Base-by-base conservation (phyloP, 371 early-diverging fungal genomes). In the Synchytrium microbalum region DNA sequence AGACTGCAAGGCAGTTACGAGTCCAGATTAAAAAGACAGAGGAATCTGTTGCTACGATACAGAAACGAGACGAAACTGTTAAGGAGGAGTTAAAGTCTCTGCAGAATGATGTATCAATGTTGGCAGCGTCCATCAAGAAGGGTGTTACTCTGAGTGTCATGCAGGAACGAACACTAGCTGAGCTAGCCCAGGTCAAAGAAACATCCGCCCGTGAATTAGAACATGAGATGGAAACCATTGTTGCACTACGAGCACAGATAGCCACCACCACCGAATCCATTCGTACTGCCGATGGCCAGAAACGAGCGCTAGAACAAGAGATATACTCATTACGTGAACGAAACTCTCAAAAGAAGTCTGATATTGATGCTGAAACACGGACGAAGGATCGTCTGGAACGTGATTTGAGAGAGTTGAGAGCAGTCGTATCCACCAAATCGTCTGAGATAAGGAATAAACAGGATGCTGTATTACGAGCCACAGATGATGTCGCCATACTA, bases 301-400 rank as follows among this genome's bases (percentile, higher is more conserved):
- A 78, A 61, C 67, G 76, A n/a, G 73, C 74, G 3, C 57, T 78
- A 2, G 82, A 82, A 54, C 70, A 69, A 24, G 77, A 79, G 30
- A 82, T 80, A 24, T 77, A 74, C 59, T 67, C 71, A 19, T 66
- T 81, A 26, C 75, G 78, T 54, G 80, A 82, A n/a, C 62, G 72
- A 59, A 77, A 77, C 58, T 69, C 76, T 16, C 54, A 61, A 23
- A 80, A 80, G 54, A 82, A 80, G 65, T 54, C 69, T 10, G 79
- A 80, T 56, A 78, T 79, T 60, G 82, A 82, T 61, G 57, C 65
- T 19, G 80, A 82, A 64, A 60, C 73, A 2, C 70, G 76, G 3
- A 78, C 66, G 56, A 82, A 82, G 64, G 82, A 80, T 56, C 58
- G 76, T 10, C 71, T 82, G 3, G 82, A 82, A 46, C 68, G 75